Conservation (phyloP, 495 filamentous ascomycete genomes). For the Penicillium subrubescens region DNA sequence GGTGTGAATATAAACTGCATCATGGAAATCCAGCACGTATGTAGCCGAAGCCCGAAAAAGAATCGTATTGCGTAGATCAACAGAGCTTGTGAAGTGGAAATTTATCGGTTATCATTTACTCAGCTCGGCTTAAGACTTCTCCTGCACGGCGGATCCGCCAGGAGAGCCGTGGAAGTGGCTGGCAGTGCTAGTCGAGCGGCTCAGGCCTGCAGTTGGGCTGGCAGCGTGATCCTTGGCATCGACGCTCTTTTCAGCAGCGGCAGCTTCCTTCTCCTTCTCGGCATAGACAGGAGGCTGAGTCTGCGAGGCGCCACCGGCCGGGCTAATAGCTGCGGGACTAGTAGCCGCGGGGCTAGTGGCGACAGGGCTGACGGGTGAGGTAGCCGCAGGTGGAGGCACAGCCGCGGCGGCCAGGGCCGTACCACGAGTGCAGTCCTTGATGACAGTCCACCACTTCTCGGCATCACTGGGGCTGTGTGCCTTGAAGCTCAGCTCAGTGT, state of each 20-base stretch:
- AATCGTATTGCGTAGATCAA: neutral
- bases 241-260: slow-evolving; percentile 8
- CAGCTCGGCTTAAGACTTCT: slow-evolving; percentile 14
- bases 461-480: slow-evolving; percentile 75
- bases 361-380: slow-evolving; percentile 10
- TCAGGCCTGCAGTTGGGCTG: slow-evolving; percentile 17
- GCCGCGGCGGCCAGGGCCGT: slow-evolving; percentile 12
- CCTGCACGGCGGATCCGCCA: slow-evolving; percentile 26
- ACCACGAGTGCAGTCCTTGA: slow-evolving; percentile 48
- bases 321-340: neutral
- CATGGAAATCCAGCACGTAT: neutral
- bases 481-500: slow-evolving; percentile 67
- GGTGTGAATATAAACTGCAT: neutral
- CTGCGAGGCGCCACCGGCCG: slow-evolving; percentile 12
- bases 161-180: slow-evolving; percentile 37
- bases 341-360: neutral
- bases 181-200: slow-evolving; percentile 32
- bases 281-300: slow-evolving; percentile 30
- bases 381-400: slow-evolving; percentile 5
- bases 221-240: slow-evolving; percentile 11
- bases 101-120: neutral
- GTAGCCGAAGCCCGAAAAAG: neutral
- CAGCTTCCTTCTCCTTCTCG: slow-evolving; percentile 27
- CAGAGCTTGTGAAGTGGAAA: neutral
- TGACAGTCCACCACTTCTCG: slow-evolving; percentile 78